Evolutionary conservation across 768 basidiomycete species (phyloP).

Genomic region (Hericium coralloides): DNA sequence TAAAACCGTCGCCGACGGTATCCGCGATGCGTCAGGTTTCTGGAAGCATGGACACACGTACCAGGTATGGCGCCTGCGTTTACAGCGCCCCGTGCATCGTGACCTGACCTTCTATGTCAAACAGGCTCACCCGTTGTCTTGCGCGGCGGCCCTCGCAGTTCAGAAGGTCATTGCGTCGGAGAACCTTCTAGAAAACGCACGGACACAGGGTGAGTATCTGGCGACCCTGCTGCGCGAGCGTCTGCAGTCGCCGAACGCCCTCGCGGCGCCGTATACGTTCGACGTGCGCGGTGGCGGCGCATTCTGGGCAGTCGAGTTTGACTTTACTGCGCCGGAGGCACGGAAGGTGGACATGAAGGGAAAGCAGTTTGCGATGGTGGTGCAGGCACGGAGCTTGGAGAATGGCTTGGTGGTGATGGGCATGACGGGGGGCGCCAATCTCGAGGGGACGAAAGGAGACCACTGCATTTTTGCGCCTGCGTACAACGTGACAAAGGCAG

Average conservation of each 20-base stretch:
- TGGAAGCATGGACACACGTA: slow-evolving; percentile 87
- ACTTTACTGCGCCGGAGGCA: slow-evolving; percentile 41
- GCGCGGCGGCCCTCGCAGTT: slow-evolving; percentile 75
- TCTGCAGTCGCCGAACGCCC: slow-evolving; percentile 44
- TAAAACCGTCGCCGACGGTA: slow-evolving; percentile 58
- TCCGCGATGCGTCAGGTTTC: slow-evolving; percentile 57
- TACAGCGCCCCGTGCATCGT: neutral
- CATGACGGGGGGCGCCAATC: slow-evolving; percentile 56
- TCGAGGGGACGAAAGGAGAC: slow-evolving; percentile 68
- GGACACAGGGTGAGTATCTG: slow-evolving; percentile 51
- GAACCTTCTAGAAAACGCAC: slow-evolving; percentile 59
- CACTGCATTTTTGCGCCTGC: slow-evolving; percentile 72
- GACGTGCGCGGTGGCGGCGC: slow-evolving; percentile 80
- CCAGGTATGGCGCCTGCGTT: slow-evolving; percentile 36
- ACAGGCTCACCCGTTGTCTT: slow-evolving; percentile 66
- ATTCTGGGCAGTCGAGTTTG: slow-evolving; percentile 83
- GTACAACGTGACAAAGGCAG: slow-evolving; percentile 62
- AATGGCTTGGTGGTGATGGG: slow-evolving; percentile 69
- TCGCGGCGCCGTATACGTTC: slow-evolving; percentile 57
- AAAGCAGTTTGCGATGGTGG: slow-evolving; percentile 51
- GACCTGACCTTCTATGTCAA: neutral
- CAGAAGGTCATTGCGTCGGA: slow-evolving; percentile 64
- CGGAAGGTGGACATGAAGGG: slow-evolving; percentile 40
- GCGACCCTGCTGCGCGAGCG: slow-evolving; percentile 42
- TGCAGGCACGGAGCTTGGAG: slow-evolving; percentile 61